Evolutionary conservation across 2,329 filamentous ascomycete genomes (phyloP).

Genomic region (Pyricularia sp.): DNA sequence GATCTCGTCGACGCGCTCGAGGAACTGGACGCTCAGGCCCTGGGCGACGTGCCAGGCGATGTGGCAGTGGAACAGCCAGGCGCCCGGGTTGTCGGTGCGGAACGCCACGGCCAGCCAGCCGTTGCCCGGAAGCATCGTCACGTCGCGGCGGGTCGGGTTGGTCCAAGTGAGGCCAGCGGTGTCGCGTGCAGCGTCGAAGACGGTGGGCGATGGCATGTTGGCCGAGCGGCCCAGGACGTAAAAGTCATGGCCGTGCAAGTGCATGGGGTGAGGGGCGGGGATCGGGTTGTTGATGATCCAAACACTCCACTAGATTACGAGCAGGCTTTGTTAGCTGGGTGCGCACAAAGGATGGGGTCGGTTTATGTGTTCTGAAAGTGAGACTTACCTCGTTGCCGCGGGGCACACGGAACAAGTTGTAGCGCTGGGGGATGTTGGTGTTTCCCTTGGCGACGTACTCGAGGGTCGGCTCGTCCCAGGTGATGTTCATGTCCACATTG

Average conservation of each 20-base stretch:
- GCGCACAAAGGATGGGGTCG: conserved; percentile 11
- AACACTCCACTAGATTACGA: conserved; percentile 19
- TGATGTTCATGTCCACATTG: conserved; percentile 18
- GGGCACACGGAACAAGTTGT: conserved; percentile 12
- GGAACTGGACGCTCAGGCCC: conserved; percentile 39
- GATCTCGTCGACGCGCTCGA: conserved; percentile 21
- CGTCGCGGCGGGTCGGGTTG: conserved; percentile 36
- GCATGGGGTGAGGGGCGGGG: conserved; percentile 14
- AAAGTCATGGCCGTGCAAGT: conserved; percentile 19
- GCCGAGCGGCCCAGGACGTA: conserved; percentile 14
- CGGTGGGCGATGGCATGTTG: neutral
- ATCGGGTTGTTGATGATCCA: conserved; percentile 20
- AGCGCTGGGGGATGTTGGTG: conserved; percentile 12
- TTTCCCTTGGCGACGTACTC: conserved; percentile 21
- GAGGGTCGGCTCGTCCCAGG: conserved; percentile 26
- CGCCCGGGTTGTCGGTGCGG: conserved; percentile 36
- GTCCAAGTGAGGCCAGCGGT: conserved; percentile 17
- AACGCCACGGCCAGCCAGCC: conserved; percentile 37
- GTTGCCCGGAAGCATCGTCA: conserved; percentile 26
- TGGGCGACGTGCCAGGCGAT: conserved; percentile 37
- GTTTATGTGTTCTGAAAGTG: conserved; percentile 11
- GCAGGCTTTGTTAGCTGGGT: neutral
- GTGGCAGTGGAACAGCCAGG: conserved; percentile 36
- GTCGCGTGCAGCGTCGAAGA: conserved; percentile 10
- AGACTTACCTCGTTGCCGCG: conserved; percentile 11